A percentile compares a stretch with the other conserved stretches of the same genome.
Conservation (phyloP, 2,329 filamentous ascomycete genomes). For the Calonectria pteridis region DNA sequence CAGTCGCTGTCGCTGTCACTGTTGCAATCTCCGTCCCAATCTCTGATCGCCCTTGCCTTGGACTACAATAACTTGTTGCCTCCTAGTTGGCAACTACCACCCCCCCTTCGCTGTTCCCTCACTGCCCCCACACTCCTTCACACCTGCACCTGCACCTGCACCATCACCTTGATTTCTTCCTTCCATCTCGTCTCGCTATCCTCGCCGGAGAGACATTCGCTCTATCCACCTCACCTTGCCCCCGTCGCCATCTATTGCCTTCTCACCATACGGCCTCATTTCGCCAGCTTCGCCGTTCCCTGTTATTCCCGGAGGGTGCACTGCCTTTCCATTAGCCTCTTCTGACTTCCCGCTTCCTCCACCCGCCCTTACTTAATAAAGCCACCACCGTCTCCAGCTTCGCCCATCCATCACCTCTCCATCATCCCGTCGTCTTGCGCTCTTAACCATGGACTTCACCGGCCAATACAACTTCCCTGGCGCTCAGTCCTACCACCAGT, state of each 20-base stretch:
- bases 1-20: background rate
- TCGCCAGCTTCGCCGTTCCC: background rate
- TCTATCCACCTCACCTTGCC: slow-evolving; percentile 19
- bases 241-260: background rate
- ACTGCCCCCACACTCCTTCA: slow-evolving; percentile 4
- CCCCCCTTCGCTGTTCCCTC: slow-evolving; percentile 8
- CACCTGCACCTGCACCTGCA: background rate
- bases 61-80: slow-evolving; percentile 9
- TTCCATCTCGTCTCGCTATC: slow-evolving; percentile 9
- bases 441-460: slow-evolving; percentile 64
- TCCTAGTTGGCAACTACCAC: slow-evolving; percentile 4
- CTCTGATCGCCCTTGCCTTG: slow-evolving; percentile 11
- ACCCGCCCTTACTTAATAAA: slow-evolving; percentile 8
- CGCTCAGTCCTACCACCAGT: slow-evolving; percentile 65
- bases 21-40: background rate
- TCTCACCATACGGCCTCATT: background rate
- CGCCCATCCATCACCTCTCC: slow-evolving; percentile 7
- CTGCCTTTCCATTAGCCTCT: slow-evolving; percentile 8
- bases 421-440: slow-evolving; percentile 28
- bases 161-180: background rate
- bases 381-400: slow-evolving; percentile 17
- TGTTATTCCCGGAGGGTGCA: slow-evolving; percentile 17
- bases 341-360: slow-evolving; percentile 9
- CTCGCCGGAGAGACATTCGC: slow-evolving; percentile 13
- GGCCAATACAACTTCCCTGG: slow-evolving; percentile 60